Evolutionary conservation across 805 yeast genomes (phyloP).

Genomic region (Cyberlindnera bimundalis): DNA sequence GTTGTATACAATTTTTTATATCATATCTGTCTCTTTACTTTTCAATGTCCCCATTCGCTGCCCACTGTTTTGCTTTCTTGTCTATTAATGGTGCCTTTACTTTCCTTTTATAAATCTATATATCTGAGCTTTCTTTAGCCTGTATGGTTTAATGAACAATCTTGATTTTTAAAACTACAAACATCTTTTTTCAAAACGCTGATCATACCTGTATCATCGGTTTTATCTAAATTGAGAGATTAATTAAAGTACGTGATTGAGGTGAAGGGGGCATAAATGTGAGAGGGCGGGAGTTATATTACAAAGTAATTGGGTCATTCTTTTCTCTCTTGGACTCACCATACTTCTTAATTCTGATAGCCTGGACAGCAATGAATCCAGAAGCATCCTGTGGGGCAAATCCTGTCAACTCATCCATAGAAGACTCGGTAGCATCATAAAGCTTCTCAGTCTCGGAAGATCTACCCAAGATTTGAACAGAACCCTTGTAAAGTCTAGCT

Average conservation of each 20-base stretch:
- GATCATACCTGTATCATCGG: not conserved
- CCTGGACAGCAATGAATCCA: constrained; percentile 97
- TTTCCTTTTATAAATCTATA: too few relatives aligned
- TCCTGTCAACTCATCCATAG: constrained; percentile 98
- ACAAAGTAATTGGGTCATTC: constrained; percentile 45
- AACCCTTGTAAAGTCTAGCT: constrained; percentile 90
- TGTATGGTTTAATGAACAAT: too few relatives aligned
- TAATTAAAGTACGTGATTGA: not conserved
- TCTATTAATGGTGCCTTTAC: too few relatives aligned
- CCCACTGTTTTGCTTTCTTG: too few relatives aligned
- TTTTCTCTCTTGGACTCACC: constrained; percentile 92
- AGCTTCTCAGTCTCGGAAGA: constrained; percentile 93
- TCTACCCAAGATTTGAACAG: constrained; percentile 82
- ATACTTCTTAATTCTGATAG: constrained; percentile 96
- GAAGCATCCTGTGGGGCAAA: constrained; percentile 96
- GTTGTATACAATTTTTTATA: too few relatives aligned
- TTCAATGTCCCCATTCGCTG: too few relatives aligned
- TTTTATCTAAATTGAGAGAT: not conserved
- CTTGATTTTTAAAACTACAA: too few relatives aligned
- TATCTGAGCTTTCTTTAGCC: too few relatives aligned
- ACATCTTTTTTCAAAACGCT: not conserved
- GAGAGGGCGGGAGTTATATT: too few relatives aligned
- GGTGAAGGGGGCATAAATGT: too few relatives aligned
- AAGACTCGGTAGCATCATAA: constrained; percentile 96
- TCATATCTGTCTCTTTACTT: too few relatives aligned